Evolutionary conservation across 2,329 filamentous ascomycete genomes (phyloP), one percentile per base, ranked within the genome.

Genomic region (Cladosporium cucumerinum): DNA sequence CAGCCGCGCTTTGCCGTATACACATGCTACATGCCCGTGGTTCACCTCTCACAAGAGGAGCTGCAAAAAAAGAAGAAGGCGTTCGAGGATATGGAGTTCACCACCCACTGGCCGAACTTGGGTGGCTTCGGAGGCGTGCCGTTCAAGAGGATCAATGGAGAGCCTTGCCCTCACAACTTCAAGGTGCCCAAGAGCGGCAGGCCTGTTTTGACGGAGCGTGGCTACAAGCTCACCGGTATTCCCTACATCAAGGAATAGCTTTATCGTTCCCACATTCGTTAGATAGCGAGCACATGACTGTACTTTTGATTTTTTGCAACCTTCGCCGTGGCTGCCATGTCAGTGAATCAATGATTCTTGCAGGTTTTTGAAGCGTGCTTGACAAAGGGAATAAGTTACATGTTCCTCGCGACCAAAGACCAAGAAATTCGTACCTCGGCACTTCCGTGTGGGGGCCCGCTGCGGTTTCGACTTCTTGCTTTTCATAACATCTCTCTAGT

Each of bases 151-250:
- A 28, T 61, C 26, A 69, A 74, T 61, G 74, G 72, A 8, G 66
- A 69, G 62, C 69, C 71, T 6, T 72, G 75, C 61, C 70, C 72
- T 14, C 70, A 78, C 66, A 77, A 79, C 34, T 72, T 77, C 25
- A 70, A 73, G 16, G 70, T 73, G 67, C 80, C 80, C 0, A 52
- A 6, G 32, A 67, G 79, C 4, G 76, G 79, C 49, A 78, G 79
- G 65, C 76, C 78, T 0, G 64, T 72, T 28, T 67, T 83, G 39
- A 72, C 71, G 62, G 80, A 82, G 73, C 68, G 79, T 39, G 78
- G 76, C 1, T 81, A 78, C 69, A 81, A 77, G 68, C 69, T 83
- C 58, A 83, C 81, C 3, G 81, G 81, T 2, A 82, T 83, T 66
- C 80, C 81, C 11, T 84, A 82, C 65, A 78, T 78, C 63, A 68